These are phyloP conservation scores for Xylariaceae sp. DNA, from an alignment of 2,329 filamentous ascomycete species.

Conservation along the genomic window DNA sequence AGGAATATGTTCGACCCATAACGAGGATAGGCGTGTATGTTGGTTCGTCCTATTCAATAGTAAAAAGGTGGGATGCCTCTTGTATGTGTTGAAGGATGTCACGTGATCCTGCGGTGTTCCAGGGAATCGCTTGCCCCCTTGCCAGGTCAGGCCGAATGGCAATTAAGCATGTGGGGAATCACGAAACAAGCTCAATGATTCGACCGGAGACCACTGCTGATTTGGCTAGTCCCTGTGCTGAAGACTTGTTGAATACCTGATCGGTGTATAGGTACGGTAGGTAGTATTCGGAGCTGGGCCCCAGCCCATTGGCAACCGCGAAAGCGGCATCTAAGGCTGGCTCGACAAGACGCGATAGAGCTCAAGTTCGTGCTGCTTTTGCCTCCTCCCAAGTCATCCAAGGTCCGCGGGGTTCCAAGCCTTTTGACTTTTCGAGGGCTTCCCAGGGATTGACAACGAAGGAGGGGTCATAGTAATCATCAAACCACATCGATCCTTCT, in stretches of 20 bases:
- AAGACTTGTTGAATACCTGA: slow-evolving; percentile 3
- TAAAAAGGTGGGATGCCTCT: slow-evolving; percentile 15
- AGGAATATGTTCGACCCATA: slow-evolving; percentile 5
- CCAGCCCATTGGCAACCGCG: not conserved
- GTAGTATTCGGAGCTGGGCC: not conserved
- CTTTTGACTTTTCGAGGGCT: slow-evolving; percentile 43
- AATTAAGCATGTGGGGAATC: slow-evolving; percentile 8
- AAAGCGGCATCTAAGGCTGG: not conserved
- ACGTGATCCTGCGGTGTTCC: slow-evolving; percentile 30
- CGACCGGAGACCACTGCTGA: slow-evolving; percentile 1
- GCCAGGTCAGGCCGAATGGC: slow-evolving; percentile 6
- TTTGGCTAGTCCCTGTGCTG: not conserved
- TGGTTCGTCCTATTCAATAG: slow-evolving; percentile 19
- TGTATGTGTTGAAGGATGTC: slow-evolving; percentile 25
- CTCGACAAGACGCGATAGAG: not conserved
- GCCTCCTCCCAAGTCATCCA: slow-evolving; percentile 40
- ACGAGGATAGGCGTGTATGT: slow-evolving; percentile 16
- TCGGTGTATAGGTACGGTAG: not conserved
- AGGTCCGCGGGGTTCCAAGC: slow-evolving; percentile 38
- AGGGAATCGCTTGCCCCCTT: slow-evolving; percentile 7
- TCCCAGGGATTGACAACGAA: slow-evolving; percentile 72
- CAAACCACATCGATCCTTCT: slow-evolving; percentile 51
- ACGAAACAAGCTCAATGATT: not conserved
- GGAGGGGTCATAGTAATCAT: slow-evolving; percentile 61
- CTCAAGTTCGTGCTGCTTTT: slow-evolving; percentile 16